Evolutionary conservation across 192 early-diverging fungal species (phyloP), one percentile per base, ranked within the genome.

Genomic region (Podila horticola): DNA sequence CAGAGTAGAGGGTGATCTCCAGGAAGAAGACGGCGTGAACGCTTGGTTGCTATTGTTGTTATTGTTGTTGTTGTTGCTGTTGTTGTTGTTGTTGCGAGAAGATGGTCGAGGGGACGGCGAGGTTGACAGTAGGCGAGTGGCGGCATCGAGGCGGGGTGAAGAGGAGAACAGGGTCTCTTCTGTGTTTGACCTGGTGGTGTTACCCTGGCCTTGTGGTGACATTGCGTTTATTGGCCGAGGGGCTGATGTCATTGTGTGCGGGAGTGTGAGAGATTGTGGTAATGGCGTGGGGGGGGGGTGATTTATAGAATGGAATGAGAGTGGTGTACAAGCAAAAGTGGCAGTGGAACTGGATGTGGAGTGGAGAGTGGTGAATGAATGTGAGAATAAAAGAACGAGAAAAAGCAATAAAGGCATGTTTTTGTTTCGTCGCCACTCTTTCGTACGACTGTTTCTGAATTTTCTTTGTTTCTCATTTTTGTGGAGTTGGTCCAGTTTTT

Each of bases 1-100:
- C 8, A 81, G 77, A 34, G 77, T 81, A 8, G 77, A 81, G 24
- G 77, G 77, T 0, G 77, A 81, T 69, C 77, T 64, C 71, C 70
- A 81, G 4, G 77, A 81, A 33, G 77, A 81, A 6, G 67, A 41
- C 26, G 77, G 77, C n/a, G 77, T 73, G 5, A 66, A 55, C 15
- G 41, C 41, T 3, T 45, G 41, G 49, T 52, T 38, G 24, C 41
- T 30, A 8, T 64, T 58, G 20, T 67, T 52, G 34, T 31, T 61
- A 22, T 50, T 81, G 22, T 50, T 38, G 24, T 57, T 30, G 17
- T 64, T 58, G 20, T 67, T 52, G 34, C 22, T 61, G 26, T 50
- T 81, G 22, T 50, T 50, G 38, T 72, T 73, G 67, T 71, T 73
- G 22, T 57, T 41, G 30, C 62, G 70, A 3, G 77, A 81, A 17